Evolutionary conservation across 805 yeast genomes (phyloP), one percentile per base, ranked within the genome.

Genomic region (Scheffersomyces stipitis): DNA sequence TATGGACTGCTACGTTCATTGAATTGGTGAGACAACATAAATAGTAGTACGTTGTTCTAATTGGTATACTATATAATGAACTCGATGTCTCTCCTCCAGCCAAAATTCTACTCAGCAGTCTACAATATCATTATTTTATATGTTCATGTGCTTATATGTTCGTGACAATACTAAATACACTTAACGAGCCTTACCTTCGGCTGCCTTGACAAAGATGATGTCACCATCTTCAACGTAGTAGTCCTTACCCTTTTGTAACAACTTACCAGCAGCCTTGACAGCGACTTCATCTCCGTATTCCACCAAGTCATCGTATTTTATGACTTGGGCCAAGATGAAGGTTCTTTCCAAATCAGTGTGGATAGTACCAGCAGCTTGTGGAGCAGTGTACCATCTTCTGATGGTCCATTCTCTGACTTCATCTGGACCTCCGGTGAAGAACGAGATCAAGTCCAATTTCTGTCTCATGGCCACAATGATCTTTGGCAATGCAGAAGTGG

Each of bases 341-440:
- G 98, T 91, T 64, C 83, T 86, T 77, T 87, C 90, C 62, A 91
- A 78, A 69, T 91, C 99, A 27, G 90, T 86, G 66, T 93, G 99
- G 54, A 91, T 91, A 30, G 93, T 96, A 62, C 97, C 98, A 15
- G 99, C 99, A 30, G 99, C 98, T 58, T 86, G 89, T n/a, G 99
- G 99, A 36, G 97, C 97, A 52, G 86, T 83, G 31, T 91, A 85
- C 52, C 95, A 95, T 51, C 75, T 72, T 68, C 98, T 81, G 46
- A 93, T 81, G 24, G 99, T 93, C 99, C 99, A 93, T 67, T 95
- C 97, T 64, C 97, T 84, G 34, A 90, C 96, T 71, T 93, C 99
- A 45, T 86, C 87, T 28, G 95, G 85, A 51, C 99, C 99, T 60
- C 93, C 83, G 24, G 99, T 93, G 78, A 88, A 93, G 75, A 83